These are phyloP conservation scores for Eucalyptus cloeziana DNA, from an alignment of 345 rosid species.

Conservation along the genomic window DNA sequence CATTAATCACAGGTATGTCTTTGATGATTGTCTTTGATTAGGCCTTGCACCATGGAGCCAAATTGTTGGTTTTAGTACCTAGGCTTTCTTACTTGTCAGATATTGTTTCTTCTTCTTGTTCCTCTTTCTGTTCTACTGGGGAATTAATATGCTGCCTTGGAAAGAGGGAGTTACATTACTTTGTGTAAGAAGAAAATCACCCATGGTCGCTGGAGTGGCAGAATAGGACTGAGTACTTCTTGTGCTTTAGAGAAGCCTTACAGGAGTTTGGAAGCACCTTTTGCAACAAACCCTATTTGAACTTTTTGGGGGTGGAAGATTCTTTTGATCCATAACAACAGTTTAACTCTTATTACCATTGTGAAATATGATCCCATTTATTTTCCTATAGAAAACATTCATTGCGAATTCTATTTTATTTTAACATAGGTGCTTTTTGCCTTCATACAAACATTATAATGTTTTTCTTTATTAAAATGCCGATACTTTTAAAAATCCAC, in stretches of 20 bases:
- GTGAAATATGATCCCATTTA: neutral
- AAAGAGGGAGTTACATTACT: neutral
- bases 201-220: neutral
- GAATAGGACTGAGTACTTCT: neutral
- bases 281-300: neutral
- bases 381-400: neutral
- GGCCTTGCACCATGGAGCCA: neutral
- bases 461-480: neutral
- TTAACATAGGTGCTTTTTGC: neutral
- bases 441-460: neutral
- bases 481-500: neutral
- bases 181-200: neutral
- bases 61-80: neutral
- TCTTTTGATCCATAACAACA: neutral
- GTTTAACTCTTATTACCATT: neutral
- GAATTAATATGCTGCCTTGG: neutral
- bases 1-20: slow-evolving; percentile 68
- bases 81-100: neutral
- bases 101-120: neutral
- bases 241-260: neutral
- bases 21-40: neutral
- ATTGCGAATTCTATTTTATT: neutral
- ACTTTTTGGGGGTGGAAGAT: neutral
- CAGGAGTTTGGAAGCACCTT: neutral
- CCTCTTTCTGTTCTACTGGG: neutral